A percentile compares a stretch with the other conserved stretches of the same genome.
phyloP scores from a whole-genome alignment of 371 early-diverging fungal genomes.

The Saksenaea vasiformis region DNA sequence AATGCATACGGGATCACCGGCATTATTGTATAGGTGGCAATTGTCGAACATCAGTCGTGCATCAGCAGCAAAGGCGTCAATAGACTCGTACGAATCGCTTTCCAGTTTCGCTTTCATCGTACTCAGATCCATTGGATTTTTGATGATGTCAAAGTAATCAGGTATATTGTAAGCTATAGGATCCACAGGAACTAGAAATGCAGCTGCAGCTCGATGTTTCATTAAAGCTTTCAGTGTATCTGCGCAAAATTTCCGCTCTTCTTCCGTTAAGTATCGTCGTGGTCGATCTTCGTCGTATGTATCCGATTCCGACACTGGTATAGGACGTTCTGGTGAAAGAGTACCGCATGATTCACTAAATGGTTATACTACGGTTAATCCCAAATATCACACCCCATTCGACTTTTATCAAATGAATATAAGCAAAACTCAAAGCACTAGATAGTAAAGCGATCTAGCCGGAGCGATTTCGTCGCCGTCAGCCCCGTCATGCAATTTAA shows the following conservation, averaged over 20 bases:
- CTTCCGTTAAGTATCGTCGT: background rate
- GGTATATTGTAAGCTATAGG: conserved; percentile 44
- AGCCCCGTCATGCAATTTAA: background rate
- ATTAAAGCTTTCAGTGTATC: conserved; percentile 59
- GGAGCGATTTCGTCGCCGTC: background rate
- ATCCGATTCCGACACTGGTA: background rate
- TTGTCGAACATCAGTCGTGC: conserved; percentile 55
- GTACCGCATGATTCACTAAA: conserved; percentile 1
- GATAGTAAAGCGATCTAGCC: background rate
- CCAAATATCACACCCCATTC: background rate
- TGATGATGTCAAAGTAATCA: conserved; percentile 86
- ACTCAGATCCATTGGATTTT: conserved; percentile 96
- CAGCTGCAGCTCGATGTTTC: conserved; percentile 64
- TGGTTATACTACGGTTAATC: background rate
- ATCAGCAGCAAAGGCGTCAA: conserved; percentile 49
- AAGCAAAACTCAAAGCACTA: background rate
- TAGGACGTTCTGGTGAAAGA: conserved; percentile 3
- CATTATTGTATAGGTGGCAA: conserved; percentile 74
- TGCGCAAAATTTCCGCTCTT: conserved; percentile 15
- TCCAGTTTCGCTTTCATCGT: conserved; percentile 82
- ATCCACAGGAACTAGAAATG: conserved; percentile 73
- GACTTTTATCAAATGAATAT: background rate
- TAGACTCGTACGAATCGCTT: conserved; percentile 38
- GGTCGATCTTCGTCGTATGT: background rate
- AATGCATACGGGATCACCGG: conserved; percentile 72